phyloP scores from a whole-genome alignment of 495 filamentous ascomycete species.

The Corynascus novoguineensis region DNA sequence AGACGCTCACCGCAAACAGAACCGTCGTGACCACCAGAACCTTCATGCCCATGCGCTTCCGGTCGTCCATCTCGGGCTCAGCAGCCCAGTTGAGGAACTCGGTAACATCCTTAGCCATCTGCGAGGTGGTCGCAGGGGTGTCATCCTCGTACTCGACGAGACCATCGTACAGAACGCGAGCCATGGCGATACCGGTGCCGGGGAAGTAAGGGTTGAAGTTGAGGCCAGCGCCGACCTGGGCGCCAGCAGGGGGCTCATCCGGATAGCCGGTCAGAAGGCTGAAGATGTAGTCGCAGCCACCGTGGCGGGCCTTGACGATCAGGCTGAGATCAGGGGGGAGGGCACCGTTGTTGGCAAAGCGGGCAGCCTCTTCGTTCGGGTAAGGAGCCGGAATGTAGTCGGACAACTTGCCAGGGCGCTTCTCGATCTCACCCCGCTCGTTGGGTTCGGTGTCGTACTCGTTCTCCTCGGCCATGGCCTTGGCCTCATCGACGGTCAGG shows the following conservation, averaged over 20 bases:
- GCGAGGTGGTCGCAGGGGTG: constrained; percentile 87
- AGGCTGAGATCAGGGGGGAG: constrained; percentile 95
- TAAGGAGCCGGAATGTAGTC: constrained; percentile 95
- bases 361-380: constrained; percentile 97
- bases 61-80: constrained; percentile 97
- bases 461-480: constrained; percentile 92
- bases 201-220: constrained; percentile 99
- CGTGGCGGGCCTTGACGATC: constrained; percentile 96
- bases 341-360: constrained; percentile 96
- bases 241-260: constrained; percentile 89
- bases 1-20: constrained; percentile 81
- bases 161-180: constrained; percentile 94
- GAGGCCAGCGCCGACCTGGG: constrained; percentile 70
- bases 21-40: constrained; percentile 70
- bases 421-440: constrained; percentile 94
- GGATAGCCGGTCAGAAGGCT: constrained; percentile 95
- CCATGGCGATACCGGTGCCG: constrained; percentile 98
- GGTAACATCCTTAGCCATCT: constrained; percentile 99
- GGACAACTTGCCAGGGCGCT: constrained; percentile 95
- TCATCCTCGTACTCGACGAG: constrained; percentile 98
- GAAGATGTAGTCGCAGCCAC: constrained; percentile 98
- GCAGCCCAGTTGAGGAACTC: constrained; percentile 99
- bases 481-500: constrained; percentile 96
- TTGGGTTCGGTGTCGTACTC: constrained; percentile 99
- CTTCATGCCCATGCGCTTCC: constrained; percentile 99